Percentiles rank a stretch among this genome's conserved stretches.
phyloP scores from a whole-genome alignment of 306 rosid species.

The Cucurbita ficifolia region DNA sequence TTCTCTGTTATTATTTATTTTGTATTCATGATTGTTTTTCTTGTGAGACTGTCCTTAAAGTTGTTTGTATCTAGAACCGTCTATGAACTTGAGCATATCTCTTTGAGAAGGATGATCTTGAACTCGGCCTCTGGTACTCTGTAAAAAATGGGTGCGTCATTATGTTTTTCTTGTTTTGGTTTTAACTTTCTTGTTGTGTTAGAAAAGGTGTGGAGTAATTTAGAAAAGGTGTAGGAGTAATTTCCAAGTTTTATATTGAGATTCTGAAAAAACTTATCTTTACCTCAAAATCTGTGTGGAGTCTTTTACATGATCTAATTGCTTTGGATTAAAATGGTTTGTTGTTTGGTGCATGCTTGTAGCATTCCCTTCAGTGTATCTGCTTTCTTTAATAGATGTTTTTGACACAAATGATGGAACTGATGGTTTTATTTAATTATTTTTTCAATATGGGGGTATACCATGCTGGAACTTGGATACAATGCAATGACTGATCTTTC shows the following conservation, averaged over 20 bases:
- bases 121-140: not conserved
- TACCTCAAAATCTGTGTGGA: not conserved
- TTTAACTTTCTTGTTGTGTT: not conserved
- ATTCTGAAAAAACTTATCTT: not conserved
- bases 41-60: not conserved
- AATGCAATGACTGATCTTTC: constrained; percentile 9
- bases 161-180: not conserved
- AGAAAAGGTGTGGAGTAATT: not conserved
- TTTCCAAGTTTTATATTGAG: not conserved
- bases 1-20: not conserved
- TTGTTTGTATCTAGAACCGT: not conserved
- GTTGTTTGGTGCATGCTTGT: not conserved
- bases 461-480: not conserved
- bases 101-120: not conserved
- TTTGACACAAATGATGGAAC: not conserved
- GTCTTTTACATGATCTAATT: not conserved
- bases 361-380: not conserved
- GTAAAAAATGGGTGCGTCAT: not conserved
- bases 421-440: not conserved
- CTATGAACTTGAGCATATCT: not conserved
- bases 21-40: not conserved
- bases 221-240: not conserved
- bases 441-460: not conserved
- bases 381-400: not conserved
- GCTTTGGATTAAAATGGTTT: not conserved